A percentile compares a stretch with the other conserved stretches of the same genome.
Evolutionary conservation across 176 grass and related monocot genomes (phyloP).

Genomic region (Thalia dealbata): DNA sequence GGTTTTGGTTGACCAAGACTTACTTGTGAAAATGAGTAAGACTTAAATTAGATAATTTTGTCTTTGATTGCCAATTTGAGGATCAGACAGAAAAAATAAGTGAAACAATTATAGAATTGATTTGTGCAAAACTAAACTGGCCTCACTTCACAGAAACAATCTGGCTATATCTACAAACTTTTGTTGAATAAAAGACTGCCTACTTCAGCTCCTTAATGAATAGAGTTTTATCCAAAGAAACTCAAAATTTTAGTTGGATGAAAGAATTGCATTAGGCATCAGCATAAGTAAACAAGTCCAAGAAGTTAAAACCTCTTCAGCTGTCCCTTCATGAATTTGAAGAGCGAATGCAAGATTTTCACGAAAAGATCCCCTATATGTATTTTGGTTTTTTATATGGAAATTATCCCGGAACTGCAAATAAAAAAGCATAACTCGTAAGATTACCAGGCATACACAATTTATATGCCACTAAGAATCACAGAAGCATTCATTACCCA

Average conservation of each 20-base stretch:
- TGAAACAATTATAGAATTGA: neutral
- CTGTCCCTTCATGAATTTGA: slow-evolving; percentile 65
- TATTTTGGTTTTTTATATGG: slow-evolving; percentile 36
- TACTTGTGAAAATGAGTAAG: neutral
- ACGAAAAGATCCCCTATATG: slow-evolving; percentile 57
- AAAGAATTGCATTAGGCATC: neutral
- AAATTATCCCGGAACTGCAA: slow-evolving; percentile 79
- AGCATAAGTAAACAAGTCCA: neutral
- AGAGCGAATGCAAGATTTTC: slow-evolving; percentile 72
- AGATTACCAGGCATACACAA: slow-evolving; percentile 12
- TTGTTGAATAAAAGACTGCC: neutral
- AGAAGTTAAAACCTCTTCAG: slow-evolving; percentile 59
- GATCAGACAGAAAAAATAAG: neutral
- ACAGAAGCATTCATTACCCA: slow-evolving; percentile 40
- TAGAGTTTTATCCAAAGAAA: neutral
- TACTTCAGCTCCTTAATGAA: neutral
- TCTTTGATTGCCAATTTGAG: neutral
- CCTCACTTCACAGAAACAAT: neutral
- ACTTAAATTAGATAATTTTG: neutral
- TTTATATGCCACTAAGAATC: neutral
- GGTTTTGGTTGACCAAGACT: neutral
- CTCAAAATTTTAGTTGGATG: neutral
- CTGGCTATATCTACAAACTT: neutral
- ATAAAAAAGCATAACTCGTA: slow-evolving; percentile 23
- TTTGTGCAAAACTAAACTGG: neutral